Base-by-base conservation (phyloP, 176 grass and related monocot genomes). In the Musa beccarii region DNA sequence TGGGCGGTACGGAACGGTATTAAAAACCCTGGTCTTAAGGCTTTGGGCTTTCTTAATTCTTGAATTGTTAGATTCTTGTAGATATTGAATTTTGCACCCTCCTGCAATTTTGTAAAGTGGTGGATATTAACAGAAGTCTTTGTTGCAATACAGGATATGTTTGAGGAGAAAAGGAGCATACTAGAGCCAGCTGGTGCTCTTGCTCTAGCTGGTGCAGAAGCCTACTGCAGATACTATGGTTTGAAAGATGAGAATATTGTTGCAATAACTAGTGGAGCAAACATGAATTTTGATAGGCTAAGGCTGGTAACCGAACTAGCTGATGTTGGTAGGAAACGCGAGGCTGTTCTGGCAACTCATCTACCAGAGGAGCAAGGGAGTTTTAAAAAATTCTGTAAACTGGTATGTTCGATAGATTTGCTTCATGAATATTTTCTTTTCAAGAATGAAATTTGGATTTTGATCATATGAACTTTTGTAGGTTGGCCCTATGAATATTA, bases 91-190 rank as follows among this genome's bases (percentile, higher is more conserved):
- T 43, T 43, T 43, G 34, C 4, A 43, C 34, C 4, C 34, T 43
- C 34, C 34, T 43, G 34, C 34, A 43, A 43, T 43, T 43, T 43
- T 43, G 34, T 43, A 43, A 43, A 43, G 34, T 43, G 34, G 3
- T 8, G 1, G 4, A 17, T 51, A 51, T 50, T 15, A 15, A 17
- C 43, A 28, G 29, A 69, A 75, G 22, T 76, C 51, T 66, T 77
- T 76, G 75, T 89, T 51, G 34, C 53, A 52, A 53, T 79, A 70
- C 80, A 99, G 95, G 84, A 94, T 89, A 99, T 99, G 95, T 99
- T 99, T 89, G 95, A 94, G 81, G 95, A 99, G 88, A 89, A 99
- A 85, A 99, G 95, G 67, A 99, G 79, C 84, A 99, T 99, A 72
- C 82, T 99, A 84, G 95, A 99, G 79, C 90, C 95, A 79, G 90